These are phyloP conservation scores for Penicillium verhagenii DNA, from an alignment of 495 filamentous ascomycete genomes.

Conservation along the genomic window DNA sequence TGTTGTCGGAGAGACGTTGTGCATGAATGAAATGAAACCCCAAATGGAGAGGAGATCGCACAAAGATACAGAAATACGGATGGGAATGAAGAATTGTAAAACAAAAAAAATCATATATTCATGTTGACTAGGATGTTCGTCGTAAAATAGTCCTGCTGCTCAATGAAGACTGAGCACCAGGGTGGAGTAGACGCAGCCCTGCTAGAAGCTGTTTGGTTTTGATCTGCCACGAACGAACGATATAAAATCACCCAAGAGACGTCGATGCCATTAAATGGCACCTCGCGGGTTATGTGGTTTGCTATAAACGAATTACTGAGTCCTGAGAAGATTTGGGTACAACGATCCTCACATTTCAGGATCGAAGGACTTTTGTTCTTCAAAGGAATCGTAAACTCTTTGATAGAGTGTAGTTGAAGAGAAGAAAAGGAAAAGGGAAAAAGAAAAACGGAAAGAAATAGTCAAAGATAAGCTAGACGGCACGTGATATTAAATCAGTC, in stretches of 20 bases:
- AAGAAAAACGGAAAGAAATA: slow-evolving; percentile 1
- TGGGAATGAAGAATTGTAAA: not conserved
- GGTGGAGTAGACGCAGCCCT: slow-evolving; percentile 57
- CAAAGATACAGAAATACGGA: not conserved
- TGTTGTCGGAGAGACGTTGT: not conserved
- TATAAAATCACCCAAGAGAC: slow-evolving; percentile 42
- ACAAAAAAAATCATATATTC: not conserved
- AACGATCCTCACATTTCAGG: slow-evolving; percentile 18
- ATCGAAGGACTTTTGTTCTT: slow-evolving; percentile 5
- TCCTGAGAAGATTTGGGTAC: not conserved
- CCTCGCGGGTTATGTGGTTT: slow-evolving; percentile 47
- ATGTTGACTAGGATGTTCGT: slow-evolving; percentile 40
- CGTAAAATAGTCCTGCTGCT: slow-evolving; percentile 53
- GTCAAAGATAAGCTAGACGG: not conserved
- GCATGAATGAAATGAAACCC: no score
- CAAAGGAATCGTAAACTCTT: not conserved
- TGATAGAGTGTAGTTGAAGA: not conserved
- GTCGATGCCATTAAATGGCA: slow-evolving; percentile 40
- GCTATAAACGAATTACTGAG: not conserved
- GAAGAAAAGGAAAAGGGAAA: slow-evolving; percentile 10
- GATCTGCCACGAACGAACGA: slow-evolving; percentile 56
- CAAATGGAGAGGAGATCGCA: not conserved
- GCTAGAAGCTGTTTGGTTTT: slow-evolving; percentile 57
- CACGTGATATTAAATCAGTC: slow-evolving; percentile 15
- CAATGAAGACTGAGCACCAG: slow-evolving; percentile 44